These are phyloP conservation scores for Venturia oleaginea DNA, from an alignment of 2,329 filamentous ascomycete genomes.

Conservation along the genomic window DNA sequence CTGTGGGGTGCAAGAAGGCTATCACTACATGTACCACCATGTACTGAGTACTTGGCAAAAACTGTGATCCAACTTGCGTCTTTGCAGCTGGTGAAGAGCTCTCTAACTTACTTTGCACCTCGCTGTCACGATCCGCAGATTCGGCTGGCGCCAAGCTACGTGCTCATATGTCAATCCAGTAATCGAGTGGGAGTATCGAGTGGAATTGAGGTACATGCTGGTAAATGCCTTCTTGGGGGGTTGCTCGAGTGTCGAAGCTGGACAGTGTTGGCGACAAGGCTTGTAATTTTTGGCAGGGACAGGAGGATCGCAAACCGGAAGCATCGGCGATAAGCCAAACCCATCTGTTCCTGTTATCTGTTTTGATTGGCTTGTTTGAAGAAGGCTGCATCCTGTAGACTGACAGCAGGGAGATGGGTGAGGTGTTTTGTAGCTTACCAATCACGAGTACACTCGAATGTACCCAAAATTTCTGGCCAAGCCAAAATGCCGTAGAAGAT, in stretches of 20 bases:
- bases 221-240: not conserved
- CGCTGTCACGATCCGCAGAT: too few relatives aligned
- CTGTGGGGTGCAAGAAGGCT: not conserved
- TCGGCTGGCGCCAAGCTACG: not conserved
- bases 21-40: not conserved
- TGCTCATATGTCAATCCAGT: not conserved
- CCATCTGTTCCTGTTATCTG: not conserved
- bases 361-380: not conserved
- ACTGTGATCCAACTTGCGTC: too few relatives aligned
- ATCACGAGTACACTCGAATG: too few relatives aligned
- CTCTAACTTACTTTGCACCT: not conserved
- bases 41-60: too few relatives aligned
- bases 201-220: not conserved
- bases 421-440: too few relatives aligned
- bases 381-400: too few relatives aligned
- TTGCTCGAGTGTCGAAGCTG: not conserved
- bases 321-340: not conserved
- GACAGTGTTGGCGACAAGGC: not conserved
- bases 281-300: too few relatives aligned
- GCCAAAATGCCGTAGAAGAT: not conserved
- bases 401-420: too few relatives aligned
- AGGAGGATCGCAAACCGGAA: not conserved
- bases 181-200: not conserved
- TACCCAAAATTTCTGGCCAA: too few relatives aligned
- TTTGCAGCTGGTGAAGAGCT: too few relatives aligned